Evolutionary conservation across 2,329 filamentous ascomycete species (phyloP), one percentile per base, ranked within the genome.

Genomic region (Claviceps sp.): DNA sequence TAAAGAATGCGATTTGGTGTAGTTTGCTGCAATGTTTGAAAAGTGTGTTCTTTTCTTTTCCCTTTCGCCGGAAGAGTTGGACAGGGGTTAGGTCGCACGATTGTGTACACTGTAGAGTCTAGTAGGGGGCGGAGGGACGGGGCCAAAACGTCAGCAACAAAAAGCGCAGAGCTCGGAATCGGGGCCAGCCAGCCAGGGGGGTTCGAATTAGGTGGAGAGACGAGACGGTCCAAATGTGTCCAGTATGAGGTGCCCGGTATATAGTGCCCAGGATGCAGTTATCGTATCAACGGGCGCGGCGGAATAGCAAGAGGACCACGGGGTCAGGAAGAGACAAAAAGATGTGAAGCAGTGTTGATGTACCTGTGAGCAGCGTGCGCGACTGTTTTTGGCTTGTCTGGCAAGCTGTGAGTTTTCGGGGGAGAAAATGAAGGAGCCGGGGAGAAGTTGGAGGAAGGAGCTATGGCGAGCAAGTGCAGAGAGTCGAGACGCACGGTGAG

Each of bases 291-390:
- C 43, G 44, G 30, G 37, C 37, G 22, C 40, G 46, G 48, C 13
- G 6, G 30, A 37, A 9, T 14, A 38, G 46, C 30, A 40, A 40
- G 20, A 47, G 47, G 51, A 40, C 40, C 42, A n/a, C 24, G 46
- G 46, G 53, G 47, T 43, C 55, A 30, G 41, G 51, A 51, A 43
- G 26, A 52, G 50, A 48, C 55, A 46, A 50, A 49, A 24, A 47
- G 30, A 38, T 34, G 16, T 40, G 49, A 48, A 47, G 50, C 34
- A 50, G 44, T 30, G n/a, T 44, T 37, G 37, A 43, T 47, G 49
- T 51, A 51, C 49, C 49, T 52, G 41, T 51, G 34, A 38, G 37
- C 38, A 44, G 30, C 38, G 43, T 11, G 16, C n/a, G 48, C 41
- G 40, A 24, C 9, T 34, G 40, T 20, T 26, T 30, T n/a, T 40